Conservation (phyloP, 495 filamentous ascomycete genomes). For the Neurospora sp. region DNA sequence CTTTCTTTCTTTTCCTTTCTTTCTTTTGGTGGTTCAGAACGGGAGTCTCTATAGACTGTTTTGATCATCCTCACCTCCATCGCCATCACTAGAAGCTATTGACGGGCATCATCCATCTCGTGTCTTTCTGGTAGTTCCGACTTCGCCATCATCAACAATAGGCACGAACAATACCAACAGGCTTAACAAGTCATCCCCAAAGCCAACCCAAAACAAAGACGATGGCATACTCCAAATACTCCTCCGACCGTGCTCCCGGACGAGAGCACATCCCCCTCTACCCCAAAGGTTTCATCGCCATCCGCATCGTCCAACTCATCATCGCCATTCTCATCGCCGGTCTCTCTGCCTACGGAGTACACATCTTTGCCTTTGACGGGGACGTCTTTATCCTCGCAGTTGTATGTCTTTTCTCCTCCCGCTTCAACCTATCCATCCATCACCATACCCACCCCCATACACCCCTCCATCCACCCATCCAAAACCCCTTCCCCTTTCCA, state of each 20-base stretch:
- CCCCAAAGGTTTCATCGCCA: conserved; percentile 39
- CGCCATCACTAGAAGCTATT: background rate
- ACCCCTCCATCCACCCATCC: background rate
- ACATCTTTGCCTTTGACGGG: conserved; percentile 16
- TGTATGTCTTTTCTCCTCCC: conserved; percentile 18
- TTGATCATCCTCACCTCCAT: background rate
- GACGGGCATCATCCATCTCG: background rate
- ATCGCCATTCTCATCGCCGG: conserved; percentile 57
- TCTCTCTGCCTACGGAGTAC: conserved; percentile 53
- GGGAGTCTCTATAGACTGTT: background rate
- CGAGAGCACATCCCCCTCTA: conserved; percentile 34
- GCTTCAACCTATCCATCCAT: background rate
- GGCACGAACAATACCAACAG: background rate
- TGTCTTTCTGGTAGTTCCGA: background rate
- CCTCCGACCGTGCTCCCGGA: conserved; percentile 21
- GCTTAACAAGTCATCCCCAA: background rate
- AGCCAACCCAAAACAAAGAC: background rate
- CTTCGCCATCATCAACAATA: background rate
- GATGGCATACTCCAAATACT: conserved; percentile 10
- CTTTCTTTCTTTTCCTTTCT: background rate
- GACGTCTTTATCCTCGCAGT: conserved; percentile 28
- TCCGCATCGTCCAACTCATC: conserved; percentile 54
- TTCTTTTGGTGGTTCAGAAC: background rate
- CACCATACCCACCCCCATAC: background rate
- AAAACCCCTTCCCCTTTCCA: background rate